These are phyloP conservation scores for Strombidium stylifer DNA, from an alignment of 73 alveolate genomes.

Conservation along the genomic window DNA sequence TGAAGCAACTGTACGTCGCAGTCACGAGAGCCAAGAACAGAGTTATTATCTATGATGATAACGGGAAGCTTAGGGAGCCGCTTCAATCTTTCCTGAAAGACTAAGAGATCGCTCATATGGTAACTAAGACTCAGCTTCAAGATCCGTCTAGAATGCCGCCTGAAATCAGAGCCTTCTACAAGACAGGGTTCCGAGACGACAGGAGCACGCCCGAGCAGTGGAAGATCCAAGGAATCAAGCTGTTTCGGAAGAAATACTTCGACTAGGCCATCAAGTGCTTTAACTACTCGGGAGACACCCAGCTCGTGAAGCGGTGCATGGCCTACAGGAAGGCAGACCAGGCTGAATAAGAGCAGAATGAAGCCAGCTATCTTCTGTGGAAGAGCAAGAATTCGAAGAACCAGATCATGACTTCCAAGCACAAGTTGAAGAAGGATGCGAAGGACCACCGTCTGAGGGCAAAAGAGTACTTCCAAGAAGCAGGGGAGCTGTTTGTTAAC, in stretches of 20 bases:
- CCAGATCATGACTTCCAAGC: slow-evolving; percentile 30
- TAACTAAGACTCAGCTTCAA: slow-evolving; percentile 6
- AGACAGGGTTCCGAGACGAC: slow-evolving; percentile 2
- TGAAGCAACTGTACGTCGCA: slow-evolving; percentile 82
- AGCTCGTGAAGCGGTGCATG: slow-evolving; percentile 47
- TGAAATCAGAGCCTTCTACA: slow-evolving; percentile 8
- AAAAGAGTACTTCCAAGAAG: slow-evolving; percentile 27
- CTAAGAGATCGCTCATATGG: slow-evolving; percentile 51
- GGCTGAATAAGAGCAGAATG: slow-evolving; percentile 38
- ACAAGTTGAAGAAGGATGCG: slow-evolving; percentile 14
- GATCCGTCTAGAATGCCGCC: neutral
- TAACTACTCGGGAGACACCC: slow-evolving; percentile 58
- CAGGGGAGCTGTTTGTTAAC: slow-evolving; percentile 59
- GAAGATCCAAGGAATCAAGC: slow-evolving; percentile 74
- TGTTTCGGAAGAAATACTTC: slow-evolving; percentile 77
- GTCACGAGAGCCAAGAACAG: slow-evolving; percentile 87
- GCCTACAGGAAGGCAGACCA: slow-evolving; percentile 69
- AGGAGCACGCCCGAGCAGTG: slow-evolving; percentile 60
- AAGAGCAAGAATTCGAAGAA: slow-evolving; percentile 6
- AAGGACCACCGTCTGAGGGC: slow-evolving; percentile 17
- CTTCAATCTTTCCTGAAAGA: slow-evolving; percentile 64
- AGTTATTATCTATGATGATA: slow-evolving; percentile 79
- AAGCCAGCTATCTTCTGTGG: slow-evolving; percentile 40
- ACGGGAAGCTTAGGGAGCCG: slow-evolving; percentile 53
- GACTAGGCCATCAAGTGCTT: slow-evolving; percentile 82